A percentile compares a stretch with the other conserved stretches of the same genome.
Conservation (phyloP, 2,329 filamentous ascomycete genomes). For the Dactylellina leptospora region DNA sequence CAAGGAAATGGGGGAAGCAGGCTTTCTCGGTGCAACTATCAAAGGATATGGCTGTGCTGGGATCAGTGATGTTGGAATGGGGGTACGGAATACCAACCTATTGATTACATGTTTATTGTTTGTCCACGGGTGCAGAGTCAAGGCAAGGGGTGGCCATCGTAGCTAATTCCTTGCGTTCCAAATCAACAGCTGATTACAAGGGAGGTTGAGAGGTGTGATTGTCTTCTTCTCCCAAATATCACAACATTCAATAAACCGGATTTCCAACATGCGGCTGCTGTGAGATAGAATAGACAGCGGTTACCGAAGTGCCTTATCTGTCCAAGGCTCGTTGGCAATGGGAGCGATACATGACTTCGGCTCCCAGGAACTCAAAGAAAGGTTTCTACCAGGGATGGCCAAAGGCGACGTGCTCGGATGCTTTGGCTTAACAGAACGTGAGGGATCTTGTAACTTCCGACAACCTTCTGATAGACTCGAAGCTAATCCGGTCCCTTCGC, state of each 20-base stretch:
- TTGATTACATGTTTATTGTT: no score
- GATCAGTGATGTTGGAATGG: slow-evolving; percentile 85
- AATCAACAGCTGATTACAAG: slow-evolving; percentile 74
- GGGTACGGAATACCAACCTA: slow-evolving; percentile 61
- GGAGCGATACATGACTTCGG: slow-evolving; percentile 89
- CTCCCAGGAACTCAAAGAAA: slow-evolving; percentile 85
- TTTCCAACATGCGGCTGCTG: neutral
- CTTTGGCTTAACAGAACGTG: slow-evolving; percentile 84
- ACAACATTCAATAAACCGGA: no score
- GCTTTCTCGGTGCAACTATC: slow-evolving; percentile 85
- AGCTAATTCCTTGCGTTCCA: no score
- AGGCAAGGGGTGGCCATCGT: no score
- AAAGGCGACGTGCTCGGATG: slow-evolving; percentile 83
- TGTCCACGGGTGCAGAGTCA: no score
- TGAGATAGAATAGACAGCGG: slow-evolving; percentile 78
- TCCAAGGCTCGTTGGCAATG: slow-evolving; percentile 93
- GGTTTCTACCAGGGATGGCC: slow-evolving; percentile 80
- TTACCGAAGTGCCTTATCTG: slow-evolving; percentile 91
- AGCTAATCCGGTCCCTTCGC: neutral
- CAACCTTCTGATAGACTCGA: neutral
- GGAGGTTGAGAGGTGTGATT: slow-evolving; percentile 72
- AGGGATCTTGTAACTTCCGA: no score
- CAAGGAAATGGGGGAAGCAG: slow-evolving; percentile 89
- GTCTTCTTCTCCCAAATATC: neutral
- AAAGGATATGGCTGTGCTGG: slow-evolving; percentile 89